Evolutionary conservation across 1,284 basidiomycete genomes (phyloP).

Genomic region (Pyrrhoderma noxium): DNA sequence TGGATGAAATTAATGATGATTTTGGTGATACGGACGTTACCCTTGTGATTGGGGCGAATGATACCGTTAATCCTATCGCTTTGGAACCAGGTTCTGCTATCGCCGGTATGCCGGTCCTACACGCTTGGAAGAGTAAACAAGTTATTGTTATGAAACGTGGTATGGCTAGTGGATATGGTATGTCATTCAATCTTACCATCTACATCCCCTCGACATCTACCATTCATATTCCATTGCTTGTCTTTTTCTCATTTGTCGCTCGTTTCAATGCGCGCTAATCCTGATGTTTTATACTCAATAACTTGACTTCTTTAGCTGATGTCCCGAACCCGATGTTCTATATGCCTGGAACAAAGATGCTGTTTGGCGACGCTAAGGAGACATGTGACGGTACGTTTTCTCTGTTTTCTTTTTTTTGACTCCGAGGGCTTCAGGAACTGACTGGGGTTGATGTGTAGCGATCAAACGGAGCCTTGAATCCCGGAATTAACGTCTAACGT

Average conservation of each 20-base stretch:
- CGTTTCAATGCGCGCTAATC: too few relatives aligned
- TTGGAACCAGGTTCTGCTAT: slow-evolving; percentile 80
- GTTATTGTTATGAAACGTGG: slow-evolving; percentile 87
- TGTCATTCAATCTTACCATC: too few relatives aligned
- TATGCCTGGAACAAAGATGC: slow-evolving; percentile 81
- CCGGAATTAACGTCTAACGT: not conserved
- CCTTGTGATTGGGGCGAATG: slow-evolving; percentile 83
- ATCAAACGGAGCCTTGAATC: slow-evolving; percentile 8
- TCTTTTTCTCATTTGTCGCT: slow-evolving; percentile 2
- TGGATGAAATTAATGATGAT: slow-evolving; percentile 90
- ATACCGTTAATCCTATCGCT: slow-evolving; percentile 84
- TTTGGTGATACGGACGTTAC: slow-evolving; percentile 79
- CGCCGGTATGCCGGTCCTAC: slow-evolving; percentile 83
- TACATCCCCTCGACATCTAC: slow-evolving; percentile 21
- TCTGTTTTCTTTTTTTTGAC: too few relatives aligned
- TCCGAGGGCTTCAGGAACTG: too few relatives aligned
- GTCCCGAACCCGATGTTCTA: slow-evolving; percentile 88
- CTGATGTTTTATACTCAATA: too few relatives aligned
- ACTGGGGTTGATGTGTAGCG: not conserved
- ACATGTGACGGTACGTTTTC: slow-evolving; percentile 65
- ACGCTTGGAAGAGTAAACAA: slow-evolving; percentile 87
- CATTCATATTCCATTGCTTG: slow-evolving; percentile 6
- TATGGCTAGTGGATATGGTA: slow-evolving; percentile 79
- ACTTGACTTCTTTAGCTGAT: slow-evolving; percentile 71
- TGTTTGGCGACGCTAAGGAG: slow-evolving; percentile 83